phyloP scores from a whole-genome alignment of 768 basidiomycete genomes.

The Xanthoconium purpureum region DNA sequence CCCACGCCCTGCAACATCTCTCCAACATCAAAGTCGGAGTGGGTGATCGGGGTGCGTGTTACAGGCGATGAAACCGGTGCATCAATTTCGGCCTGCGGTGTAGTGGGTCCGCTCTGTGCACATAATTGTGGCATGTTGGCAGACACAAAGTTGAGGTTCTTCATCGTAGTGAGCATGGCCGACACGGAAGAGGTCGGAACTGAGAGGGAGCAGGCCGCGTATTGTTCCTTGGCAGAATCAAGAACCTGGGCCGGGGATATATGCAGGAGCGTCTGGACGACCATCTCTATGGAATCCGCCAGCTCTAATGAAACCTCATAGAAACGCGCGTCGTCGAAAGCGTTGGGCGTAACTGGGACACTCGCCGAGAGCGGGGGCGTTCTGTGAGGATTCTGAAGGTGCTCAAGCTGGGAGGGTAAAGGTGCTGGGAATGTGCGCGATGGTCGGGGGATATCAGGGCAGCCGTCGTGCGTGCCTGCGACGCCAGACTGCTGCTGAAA shows the following conservation, averaged over 20 bases:
- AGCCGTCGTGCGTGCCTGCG: slow-evolving; percentile 22
- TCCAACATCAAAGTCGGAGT: slow-evolving; percentile 84
- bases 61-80: slow-evolving; percentile 18
- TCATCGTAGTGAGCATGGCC: slow-evolving; percentile 87
- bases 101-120: slow-evolving; percentile 13
- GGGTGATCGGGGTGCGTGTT: slow-evolving; percentile 14
- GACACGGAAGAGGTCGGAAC: slow-evolving; percentile 87
- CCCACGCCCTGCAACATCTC: slow-evolving; percentile 88
- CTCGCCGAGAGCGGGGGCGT: slow-evolving; percentile 9
- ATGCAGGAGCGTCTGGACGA: slow-evolving; percentile 88
- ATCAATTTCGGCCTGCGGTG: slow-evolving; percentile 16
- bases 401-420: slow-evolving; percentile 71
- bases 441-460: slow-evolving; percentile 48
- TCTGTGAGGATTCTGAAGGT: slow-evolving; percentile 68
- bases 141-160: slow-evolving; percentile 89
- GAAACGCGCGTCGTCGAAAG: slow-evolving; percentile 37
- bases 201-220: slow-evolving; percentile 83
- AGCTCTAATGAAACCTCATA: slow-evolving; percentile 80
- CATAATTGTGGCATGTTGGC: slow-evolving; percentile 64
- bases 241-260: slow-evolving; percentile 87
- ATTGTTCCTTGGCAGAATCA: slow-evolving; percentile 91
- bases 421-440: slow-evolving; percentile 79
- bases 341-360: slow-evolving; percentile 18
- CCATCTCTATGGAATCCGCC: slow-evolving; percentile 86
- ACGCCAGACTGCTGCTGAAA: slow-evolving; percentile 25